phyloP scores from a whole-genome alignment of 495 filamentous ascomycete species.

The Aspergillus kassunensis region DNA sequence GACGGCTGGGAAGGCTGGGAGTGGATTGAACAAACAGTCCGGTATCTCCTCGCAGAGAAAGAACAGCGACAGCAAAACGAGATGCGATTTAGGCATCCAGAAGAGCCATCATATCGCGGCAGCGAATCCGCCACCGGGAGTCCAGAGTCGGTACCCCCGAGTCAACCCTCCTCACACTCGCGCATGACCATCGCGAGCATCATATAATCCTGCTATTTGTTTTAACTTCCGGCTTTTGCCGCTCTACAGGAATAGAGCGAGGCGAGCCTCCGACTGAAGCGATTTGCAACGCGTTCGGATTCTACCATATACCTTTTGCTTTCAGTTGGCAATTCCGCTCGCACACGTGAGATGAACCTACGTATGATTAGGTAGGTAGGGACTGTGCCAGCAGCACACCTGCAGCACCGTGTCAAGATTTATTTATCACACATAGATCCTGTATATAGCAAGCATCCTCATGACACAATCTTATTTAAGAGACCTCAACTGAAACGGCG shows the following conservation, averaged over 20 bases:
- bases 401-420: too few species aligned
- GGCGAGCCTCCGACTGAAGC: too few species aligned
- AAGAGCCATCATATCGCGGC: constrained; percentile 28
- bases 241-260: background rate
- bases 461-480: background rate
- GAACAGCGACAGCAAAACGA: constrained; percentile 15
- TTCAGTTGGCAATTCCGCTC: too few species aligned
- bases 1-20: constrained; percentile 53
- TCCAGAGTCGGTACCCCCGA: constrained; percentile 38
- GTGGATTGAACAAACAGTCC: constrained; percentile 47
- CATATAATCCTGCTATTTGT: constrained; percentile 39
- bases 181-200: constrained; percentile 81
- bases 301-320: too few species aligned
- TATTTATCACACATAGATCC: background rate
- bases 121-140: constrained; percentile 34
- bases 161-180: constrained; percentile 39
- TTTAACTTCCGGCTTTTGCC: background rate
- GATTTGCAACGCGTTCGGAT: too few species aligned
- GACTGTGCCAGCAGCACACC: too few species aligned
- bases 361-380: too few species aligned
- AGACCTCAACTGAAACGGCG: background rate
- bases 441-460: too few species aligned
- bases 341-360: constrained; percentile 3
- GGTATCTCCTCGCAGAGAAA: constrained; percentile 37
- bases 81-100: constrained; percentile 10